A percentile compares a stretch with the other conserved stretches of the same genome.
These are phyloP conservation scores for Nicotiana undulata DNA, from an alignment of 257 asterid genomes.

Conservation along the genomic window DNA sequence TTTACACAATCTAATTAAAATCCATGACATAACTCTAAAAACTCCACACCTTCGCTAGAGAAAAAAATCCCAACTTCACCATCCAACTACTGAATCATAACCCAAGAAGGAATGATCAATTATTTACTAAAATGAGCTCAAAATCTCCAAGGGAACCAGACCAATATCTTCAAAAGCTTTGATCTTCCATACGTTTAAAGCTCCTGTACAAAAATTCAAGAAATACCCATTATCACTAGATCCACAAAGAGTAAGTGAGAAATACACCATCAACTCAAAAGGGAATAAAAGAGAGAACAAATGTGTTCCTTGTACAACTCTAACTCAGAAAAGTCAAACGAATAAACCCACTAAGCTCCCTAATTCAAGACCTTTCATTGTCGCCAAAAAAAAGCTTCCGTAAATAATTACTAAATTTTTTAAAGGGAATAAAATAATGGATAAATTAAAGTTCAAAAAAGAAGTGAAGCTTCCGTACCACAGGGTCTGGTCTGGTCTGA, in stretches of 20 bases:
- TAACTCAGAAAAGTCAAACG: neutral
- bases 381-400: neutral
- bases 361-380: neutral
- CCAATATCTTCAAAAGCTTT: neutral
- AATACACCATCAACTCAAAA: neutral
- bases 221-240: conserved; percentile 35
- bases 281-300: neutral
- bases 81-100: neutral
- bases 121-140: neutral
- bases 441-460: neutral
- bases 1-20: neutral
- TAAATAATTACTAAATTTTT: conserved; percentile 2
- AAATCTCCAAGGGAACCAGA: neutral
- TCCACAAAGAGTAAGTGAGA: conserved; percentile 24
- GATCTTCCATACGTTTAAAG: conserved; percentile 9
- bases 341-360: conserved; percentile 7
- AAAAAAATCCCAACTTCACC: neutral
- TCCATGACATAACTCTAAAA: neutral
- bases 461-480: conserved; percentile 29
- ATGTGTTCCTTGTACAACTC: conserved; percentile 4
- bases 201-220: conserved; percentile 32
- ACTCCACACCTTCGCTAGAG: neutral
- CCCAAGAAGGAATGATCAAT: neutral
- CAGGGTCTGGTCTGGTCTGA: neutral
- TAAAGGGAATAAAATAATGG: neutral